Evolutionary conservation across 495 filamentous ascomycete species (phyloP), one percentile per base, ranked within the genome.

Genomic region (Letharia lupina): DNA sequence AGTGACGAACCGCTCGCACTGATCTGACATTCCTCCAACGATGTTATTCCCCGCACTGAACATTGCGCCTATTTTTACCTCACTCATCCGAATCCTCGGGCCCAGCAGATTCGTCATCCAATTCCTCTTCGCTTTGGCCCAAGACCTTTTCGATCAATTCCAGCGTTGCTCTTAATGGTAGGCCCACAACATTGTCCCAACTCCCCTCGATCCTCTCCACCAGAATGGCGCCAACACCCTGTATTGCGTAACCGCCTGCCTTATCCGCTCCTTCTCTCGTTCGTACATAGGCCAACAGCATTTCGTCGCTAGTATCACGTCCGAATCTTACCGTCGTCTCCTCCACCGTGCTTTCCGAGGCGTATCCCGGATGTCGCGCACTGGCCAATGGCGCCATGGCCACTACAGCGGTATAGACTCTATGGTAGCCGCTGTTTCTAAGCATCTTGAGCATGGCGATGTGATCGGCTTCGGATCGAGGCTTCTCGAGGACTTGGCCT

Each of bases 191-290:
- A 79, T 98, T 98, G 82, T 98, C 93, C 72, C 86, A 91, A 57
- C 84, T 85, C 10, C 94, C 95, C 69, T 96, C 88, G 64, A 98
- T 88, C 76, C 81, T 87, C 76, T 96, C 91, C 23, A 98, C 83
- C 65, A 98, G 73, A 69, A 96, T 82, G 3, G 86, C 84, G n/a
- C 91, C 94, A 4, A 93, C 73, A 4, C 93, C 93, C 76, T 98
- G 94, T 54, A 98, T 80, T 45, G 91, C 95, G 77, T 98, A 98
- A 0, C 94, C 95, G 2, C 94, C 94, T 0, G 94, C 95, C 81
- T 98, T 98, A 76, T 98, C 94, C 35, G 81, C 91, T 2, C 95
- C 94, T 78, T 98, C 95, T 52, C 95, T 80, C 44, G 93, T 98
- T 66, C 80, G 80, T 64, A 98, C 92, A 80, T 98, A 98, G 37